A percentile compares a stretch with the other conserved stretches of the same genome.
These are phyloP conservation scores for Yamadazyma dushanensis DNA, from an alignment of 1,139 yeast species.

Conservation along the genomic window DNA sequence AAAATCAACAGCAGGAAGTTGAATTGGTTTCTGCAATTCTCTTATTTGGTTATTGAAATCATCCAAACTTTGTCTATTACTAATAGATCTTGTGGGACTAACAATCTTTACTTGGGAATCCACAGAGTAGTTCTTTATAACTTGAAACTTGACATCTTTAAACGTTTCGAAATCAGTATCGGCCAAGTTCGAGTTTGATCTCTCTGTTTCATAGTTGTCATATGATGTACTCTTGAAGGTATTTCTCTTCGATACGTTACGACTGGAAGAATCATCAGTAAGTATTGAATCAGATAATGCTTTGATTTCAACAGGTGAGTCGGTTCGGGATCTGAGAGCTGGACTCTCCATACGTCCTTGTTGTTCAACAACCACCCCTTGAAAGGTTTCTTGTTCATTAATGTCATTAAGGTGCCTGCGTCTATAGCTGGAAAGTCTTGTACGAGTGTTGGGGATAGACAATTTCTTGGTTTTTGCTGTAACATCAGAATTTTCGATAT, in stretches of 20 bases:
- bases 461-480: slow-evolving; percentile 1
- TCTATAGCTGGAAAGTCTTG: neutral
- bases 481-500: neutral
- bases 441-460: slow-evolving; percentile 4
- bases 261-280: slow-evolving; percentile 14
- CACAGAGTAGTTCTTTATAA: slow-evolving; percentile 12
- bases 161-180: slow-evolving; percentile 18
- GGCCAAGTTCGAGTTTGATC: slow-evolving; percentile 8
- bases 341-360: too few relatives aligned
- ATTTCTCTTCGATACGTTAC: slow-evolving; percentile 16
- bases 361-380: neutral
- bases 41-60: slow-evolving; percentile 1
- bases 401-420: slow-evolving; percentile 1
- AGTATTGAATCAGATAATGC: neutral
- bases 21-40: slow-evolving; percentile 4
- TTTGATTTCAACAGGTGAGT: too few relatives aligned
- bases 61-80: neutral
- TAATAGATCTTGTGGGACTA: slow-evolving; percentile 2
- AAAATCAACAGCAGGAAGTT: slow-evolving; percentile 6
- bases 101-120: slow-evolving; percentile 8
- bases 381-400: neutral
- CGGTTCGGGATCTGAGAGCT: too few relatives aligned
- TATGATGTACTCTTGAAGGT: slow-evolving; percentile 5
- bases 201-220: slow-evolving; percentile 6
- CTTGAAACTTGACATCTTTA: slow-evolving; percentile 17